Base-by-base conservation (phyloP, 495 filamentous ascomycete species). In the Podospora sp. region DNA sequence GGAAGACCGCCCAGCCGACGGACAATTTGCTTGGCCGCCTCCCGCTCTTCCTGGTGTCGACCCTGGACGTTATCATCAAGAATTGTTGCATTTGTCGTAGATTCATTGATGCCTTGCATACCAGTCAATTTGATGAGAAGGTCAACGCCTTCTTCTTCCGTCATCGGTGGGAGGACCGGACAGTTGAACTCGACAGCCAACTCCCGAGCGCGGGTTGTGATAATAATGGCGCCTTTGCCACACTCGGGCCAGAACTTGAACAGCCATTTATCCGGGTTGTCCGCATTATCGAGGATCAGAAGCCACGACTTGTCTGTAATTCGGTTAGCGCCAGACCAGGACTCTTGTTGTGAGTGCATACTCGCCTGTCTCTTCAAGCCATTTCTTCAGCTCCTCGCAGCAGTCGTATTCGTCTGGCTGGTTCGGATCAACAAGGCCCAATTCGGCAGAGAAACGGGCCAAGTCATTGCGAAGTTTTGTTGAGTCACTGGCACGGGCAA, bases 251-350 rank as follows among this genome's bases (percentile, higher is more conserved):
- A 24, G 24, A 58, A 58, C 6, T 58, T 24, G 20, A 24, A 4
- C 20, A 58, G 55, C 55, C 6, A 24, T 14, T 24, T 26, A 7
- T 24, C 24, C 3, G 55, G 55, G 20, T 58, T 58, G 20, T 58
- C 55, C 6, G 55, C 55, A 16, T 58, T 58, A 24, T 58, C 55
- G 5, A 58, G 55, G 6, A 58, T 58, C 55, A 58, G 24, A 26
- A 58, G 55, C 55, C 55, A 58, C n/a, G 55, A 20, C 6, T 8
- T 24, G 24, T 22, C 55, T 58, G 24, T 26, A 58, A 6, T 6
- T 21, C 7, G 24, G 6, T 58, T 16, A 58, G 55, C 20, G 24
- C 1, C 55, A 24, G 14, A 2, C 20, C 7, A 7, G 20, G 18
- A 26, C 6, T 16, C 24, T 2, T 6, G 55, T 6, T 21, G 24